These are phyloP conservation scores for Entoloma clypeatum DNA, from an alignment of 1,284 basidiomycete genomes.

Conservation along the genomic window DNA sequence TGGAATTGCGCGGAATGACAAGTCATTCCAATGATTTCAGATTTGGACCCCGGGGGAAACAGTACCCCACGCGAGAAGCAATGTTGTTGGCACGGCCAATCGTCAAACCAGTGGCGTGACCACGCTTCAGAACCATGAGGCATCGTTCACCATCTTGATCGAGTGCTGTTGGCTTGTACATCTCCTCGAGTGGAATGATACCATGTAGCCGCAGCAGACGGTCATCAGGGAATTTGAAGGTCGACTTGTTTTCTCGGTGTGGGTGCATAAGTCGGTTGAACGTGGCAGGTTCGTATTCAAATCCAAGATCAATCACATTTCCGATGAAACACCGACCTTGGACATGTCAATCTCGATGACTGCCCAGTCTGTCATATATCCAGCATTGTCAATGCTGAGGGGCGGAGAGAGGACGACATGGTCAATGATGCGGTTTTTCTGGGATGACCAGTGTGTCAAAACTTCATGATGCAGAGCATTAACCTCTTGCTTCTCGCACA, in stretches of 20 bases:
- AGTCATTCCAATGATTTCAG: constrained; percentile 31
- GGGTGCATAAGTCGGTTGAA: constrained; percentile 13
- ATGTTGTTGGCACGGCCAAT: constrained; percentile 29
- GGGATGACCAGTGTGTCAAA: too few relatives aligned
- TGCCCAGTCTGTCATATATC: too few relatives aligned
- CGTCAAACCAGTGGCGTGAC: constrained; percentile 30
- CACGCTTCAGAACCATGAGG: constrained; percentile 33
- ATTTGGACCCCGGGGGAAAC: constrained; percentile 21
- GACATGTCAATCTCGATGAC: constrained; percentile 33
- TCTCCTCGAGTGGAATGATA: constrained; percentile 29
- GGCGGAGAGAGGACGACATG: too few relatives aligned
- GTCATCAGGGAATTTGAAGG: constrained; percentile 31
- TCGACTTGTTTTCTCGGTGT: constrained; percentile 7
- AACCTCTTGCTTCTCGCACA: too few relatives aligned
- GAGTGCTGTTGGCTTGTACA: constrained; percentile 26
- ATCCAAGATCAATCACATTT: constrained; percentile 1
- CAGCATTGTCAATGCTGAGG: too few relatives aligned
- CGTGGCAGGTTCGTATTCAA: constrained; percentile 16
- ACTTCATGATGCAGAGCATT: too few relatives aligned
- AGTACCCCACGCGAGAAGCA: constrained; percentile 27
- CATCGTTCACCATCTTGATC: constrained; percentile 22
- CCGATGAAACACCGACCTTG: constrained; percentile 16
- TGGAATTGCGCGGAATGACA: constrained; percentile 26
- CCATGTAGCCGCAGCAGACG: constrained; percentile 26
- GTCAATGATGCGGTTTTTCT: too few relatives aligned